Conservation (phyloP, 2,329 filamentous ascomycete species). For the Colletotrichum eleusines region DNA sequence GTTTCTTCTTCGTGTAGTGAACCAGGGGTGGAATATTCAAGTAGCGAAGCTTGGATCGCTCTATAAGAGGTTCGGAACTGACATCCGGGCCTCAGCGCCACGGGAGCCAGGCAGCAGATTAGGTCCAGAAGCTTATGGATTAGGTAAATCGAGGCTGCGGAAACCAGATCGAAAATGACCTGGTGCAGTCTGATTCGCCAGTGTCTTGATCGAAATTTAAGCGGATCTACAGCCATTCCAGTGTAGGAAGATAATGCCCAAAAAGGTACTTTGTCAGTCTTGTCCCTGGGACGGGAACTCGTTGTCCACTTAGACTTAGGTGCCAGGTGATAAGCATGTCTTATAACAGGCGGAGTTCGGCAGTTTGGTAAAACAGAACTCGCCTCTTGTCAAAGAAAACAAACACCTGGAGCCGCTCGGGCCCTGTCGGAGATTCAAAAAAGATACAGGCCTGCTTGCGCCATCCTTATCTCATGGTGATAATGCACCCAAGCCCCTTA, state of each 20-base stretch:
- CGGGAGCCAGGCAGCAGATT: neutral
- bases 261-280: neutral
- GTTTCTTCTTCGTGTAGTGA: conserved; percentile 1
- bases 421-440: neutral
- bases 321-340: neutral
- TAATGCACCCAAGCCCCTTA: neutral
- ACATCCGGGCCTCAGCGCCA: neutral
- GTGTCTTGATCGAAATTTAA: neutral
- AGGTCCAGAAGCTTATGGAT: neutral
- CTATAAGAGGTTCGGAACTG: neutral
- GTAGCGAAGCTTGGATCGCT: conserved; percentile 6
- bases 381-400: conserved; percentile 9
- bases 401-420: neutral
- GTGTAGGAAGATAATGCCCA: neutral
- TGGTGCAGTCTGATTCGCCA: neutral
- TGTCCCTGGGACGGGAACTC: neutral
- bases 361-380: neutral
- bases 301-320: neutral
- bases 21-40: neutral
- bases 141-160: neutral
- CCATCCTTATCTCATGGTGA: neutral
- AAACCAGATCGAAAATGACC: neutral
- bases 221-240: neutral
- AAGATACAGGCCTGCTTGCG: neutral
- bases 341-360: neutral